phyloP scores from a whole-genome alignment of 2,329 filamentous ascomycete species.

The Epichloe aotearoae region DNA sequence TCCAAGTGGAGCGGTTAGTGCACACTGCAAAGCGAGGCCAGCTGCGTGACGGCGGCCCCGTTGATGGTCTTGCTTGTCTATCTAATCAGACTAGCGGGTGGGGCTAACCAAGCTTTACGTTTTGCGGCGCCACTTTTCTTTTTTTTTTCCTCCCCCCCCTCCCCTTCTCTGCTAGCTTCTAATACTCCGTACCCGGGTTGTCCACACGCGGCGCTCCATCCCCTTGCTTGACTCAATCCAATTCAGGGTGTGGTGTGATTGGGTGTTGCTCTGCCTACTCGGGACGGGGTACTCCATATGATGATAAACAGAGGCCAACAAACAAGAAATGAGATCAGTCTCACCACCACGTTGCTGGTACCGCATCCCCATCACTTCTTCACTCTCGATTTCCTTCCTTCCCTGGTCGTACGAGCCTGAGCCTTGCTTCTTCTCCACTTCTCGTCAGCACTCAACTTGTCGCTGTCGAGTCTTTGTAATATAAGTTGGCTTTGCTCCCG shows the following conservation, averaged over 20 bases:
- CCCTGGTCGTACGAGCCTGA: neutral
- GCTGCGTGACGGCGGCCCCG: neutral
- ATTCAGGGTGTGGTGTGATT: too few relatives aligned
- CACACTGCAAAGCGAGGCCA: too few relatives aligned
- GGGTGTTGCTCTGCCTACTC: too few relatives aligned
- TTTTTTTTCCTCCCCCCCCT: too few relatives aligned
- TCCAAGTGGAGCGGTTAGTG: neutral
- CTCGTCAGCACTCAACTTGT: neutral
- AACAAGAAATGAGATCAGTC: neutral
- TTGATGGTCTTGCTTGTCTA: neutral
- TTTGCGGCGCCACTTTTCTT: neutral
- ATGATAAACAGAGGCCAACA: neutral
- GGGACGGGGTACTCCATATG: too few relatives aligned
- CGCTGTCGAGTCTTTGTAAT: neutral
- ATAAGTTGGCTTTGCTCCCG: neutral
- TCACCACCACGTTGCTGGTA: neutral
- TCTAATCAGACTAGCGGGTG: neutral
- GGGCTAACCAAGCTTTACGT: neutral
- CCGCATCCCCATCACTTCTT: neutral
- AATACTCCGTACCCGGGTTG: too few relatives aligned
- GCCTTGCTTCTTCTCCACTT: neutral
- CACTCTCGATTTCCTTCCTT: neutral
- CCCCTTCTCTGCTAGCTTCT: neutral
- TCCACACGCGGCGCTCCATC: neutral
- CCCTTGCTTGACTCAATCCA: neutral